Base-by-base conservation (phyloP, 2,329 filamentous ascomycete species). In the Pseudogymnoascus sp. region DNA sequence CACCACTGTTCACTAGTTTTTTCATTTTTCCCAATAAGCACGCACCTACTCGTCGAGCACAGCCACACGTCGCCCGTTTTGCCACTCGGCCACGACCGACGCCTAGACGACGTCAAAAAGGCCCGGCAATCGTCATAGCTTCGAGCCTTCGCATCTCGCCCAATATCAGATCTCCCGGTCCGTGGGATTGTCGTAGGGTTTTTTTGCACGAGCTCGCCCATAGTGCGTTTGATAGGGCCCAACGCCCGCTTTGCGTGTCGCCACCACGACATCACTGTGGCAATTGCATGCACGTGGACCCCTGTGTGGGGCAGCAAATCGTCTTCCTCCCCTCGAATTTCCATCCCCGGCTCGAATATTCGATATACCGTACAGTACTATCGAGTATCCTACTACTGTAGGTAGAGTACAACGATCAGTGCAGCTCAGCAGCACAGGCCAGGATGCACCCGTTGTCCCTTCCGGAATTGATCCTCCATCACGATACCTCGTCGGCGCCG, bases 11-110 rank as follows among this genome's bases (percentile, higher is more conserved):
- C 21, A 50, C 44, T 50, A 50, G 44, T 50, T 50, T 50, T 28
- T 50, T 50, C 44, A 50, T 50, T 50, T 50, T 50, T 50, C 23
- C 44, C 44, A 50, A 50, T 50, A 28, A 50, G 44, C 44, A 50
- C 44, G 4, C 21, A 25, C 12, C 42, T 46, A 46, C 42, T 46
- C 3, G 42, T 10, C 12, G 28, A 50, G 44, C 44, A 50, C 44
- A 6, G 44, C 44, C 44, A 50, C 44, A 50, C 44, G 8, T 50
- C 21, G 18, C 28, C 44, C 44, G 44, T 50, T 28, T 50, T 50
- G 44, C 44, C 44, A 50, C 44, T 50, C 44, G 44, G 44, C 44
- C 5, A 28, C 44, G 44, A 28, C 44, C 23, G 44, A 28, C 5
- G 42, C 40, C 18, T 12, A 14, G 18, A 23, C 42, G 42, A 46